A percentile compares a stretch with the other conserved stretches of the same genome.
phyloP scores from a whole-genome alignment of 345 rosid genomes.

The Citrus glauca region DNA sequence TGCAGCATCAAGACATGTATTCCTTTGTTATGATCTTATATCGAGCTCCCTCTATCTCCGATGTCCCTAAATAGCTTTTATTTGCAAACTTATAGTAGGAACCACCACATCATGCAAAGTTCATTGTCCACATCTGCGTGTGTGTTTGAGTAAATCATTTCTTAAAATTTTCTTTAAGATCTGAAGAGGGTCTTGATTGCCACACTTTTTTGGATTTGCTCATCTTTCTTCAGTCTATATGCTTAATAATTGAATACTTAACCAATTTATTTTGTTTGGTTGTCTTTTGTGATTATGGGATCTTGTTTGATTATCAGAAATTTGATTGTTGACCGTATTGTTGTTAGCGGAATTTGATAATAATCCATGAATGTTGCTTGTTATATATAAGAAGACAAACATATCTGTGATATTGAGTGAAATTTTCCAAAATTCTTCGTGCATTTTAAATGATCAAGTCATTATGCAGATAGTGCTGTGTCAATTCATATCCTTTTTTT shows the following conservation, averaged over 20 bases:
- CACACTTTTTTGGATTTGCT: background rate
- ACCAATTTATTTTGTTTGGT: background rate
- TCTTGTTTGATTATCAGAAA: background rate
- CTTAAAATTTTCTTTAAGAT: background rate
- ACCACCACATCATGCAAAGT: background rate
- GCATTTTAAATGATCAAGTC: background rate
- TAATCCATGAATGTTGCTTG: slow-evolving; percentile 1
- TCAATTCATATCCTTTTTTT: background rate
- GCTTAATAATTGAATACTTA: background rate
- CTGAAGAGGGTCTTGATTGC: background rate
- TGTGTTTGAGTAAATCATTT: background rate
- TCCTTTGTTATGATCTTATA: background rate
- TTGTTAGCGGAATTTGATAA: background rate
- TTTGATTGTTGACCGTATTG: background rate
- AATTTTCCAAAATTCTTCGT: background rate
- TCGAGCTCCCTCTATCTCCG: background rate
- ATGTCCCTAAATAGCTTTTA: background rate
- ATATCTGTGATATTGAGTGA: background rate
- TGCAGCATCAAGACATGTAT: background rate
- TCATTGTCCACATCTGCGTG: background rate
- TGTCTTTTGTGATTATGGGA: background rate
- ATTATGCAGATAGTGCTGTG: background rate
- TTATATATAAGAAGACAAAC: background rate
- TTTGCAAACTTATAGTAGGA: background rate
- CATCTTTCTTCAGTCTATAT: background rate